phyloP scores from a whole-genome alignment of 129 eudicot species.

The Lactuca sativa region DNA sequence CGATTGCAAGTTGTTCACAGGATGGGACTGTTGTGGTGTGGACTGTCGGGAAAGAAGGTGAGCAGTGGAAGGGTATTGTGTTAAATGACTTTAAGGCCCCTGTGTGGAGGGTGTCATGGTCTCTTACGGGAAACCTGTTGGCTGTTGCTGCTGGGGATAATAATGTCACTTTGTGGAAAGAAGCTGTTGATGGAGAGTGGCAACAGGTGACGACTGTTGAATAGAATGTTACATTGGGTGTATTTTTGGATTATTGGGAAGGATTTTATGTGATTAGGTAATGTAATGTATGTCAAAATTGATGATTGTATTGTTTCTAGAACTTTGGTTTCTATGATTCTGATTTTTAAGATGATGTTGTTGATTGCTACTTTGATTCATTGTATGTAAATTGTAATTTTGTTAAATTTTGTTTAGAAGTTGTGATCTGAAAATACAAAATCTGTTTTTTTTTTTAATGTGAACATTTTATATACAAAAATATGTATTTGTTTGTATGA shows the following conservation, averaged over 20 bases:
- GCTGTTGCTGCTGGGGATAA: conserved; percentile 42
- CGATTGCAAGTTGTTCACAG: conserved; percentile 41
- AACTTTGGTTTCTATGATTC: not conserved
- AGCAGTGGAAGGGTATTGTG: conserved; percentile 38
- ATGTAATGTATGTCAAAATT: conserved; percentile 8
- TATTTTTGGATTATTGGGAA: conserved; percentile 2
- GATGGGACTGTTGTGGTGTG: conserved; percentile 43
- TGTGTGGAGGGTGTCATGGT: conserved; percentile 50
- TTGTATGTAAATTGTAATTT: too few relatives aligned
- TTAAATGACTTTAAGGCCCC: conserved; percentile 38
- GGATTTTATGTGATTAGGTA: not conserved
- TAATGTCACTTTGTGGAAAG: conserved; percentile 39
- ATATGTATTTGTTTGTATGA: too few relatives aligned
- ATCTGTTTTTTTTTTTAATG: too few relatives aligned
- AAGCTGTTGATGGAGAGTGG: conserved; percentile 46
- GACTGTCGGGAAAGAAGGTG: conserved; percentile 40
- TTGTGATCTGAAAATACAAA: too few relatives aligned
- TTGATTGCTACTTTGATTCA: not conserved
- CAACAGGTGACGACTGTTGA: conserved; percentile 39
- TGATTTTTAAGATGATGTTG: not conserved
- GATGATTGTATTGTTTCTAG: not conserved
- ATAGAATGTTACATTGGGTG: conserved; percentile 4
- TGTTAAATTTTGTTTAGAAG: too few relatives aligned
- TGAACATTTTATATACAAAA: too few relatives aligned
- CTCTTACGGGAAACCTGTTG: conserved; percentile 39